These are phyloP conservation scores for Galerina marginata DNA, from an alignment of 768 basidiomycete genomes.

Conservation along the genomic window DNA sequence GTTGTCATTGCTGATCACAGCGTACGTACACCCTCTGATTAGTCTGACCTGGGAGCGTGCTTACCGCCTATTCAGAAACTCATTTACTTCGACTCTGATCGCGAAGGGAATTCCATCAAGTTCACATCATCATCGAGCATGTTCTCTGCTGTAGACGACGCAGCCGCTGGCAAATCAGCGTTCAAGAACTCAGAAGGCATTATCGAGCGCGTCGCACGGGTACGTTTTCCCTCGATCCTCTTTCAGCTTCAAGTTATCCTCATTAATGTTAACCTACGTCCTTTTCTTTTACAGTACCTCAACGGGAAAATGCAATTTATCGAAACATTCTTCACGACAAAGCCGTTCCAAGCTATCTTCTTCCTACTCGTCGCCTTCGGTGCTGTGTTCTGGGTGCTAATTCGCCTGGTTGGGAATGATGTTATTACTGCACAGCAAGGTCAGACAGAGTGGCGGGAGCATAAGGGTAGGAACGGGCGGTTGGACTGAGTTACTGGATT, in stretches of 20 bases:
- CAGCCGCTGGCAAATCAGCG: slow-evolving; percentile 51
- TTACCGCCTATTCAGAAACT: slow-evolving; percentile 49
- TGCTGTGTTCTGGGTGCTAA: slow-evolving; percentile 33
- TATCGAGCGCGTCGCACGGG: slow-evolving; percentile 69
- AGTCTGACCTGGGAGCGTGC: slow-evolving; percentile 1
- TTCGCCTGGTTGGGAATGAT: slow-evolving; percentile 28
- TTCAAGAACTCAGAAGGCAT: slow-evolving; percentile 73
- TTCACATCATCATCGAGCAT: slow-evolving; percentile 58
- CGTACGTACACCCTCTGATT: slow-evolving; percentile 45
- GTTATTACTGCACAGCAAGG: slow-evolving; percentile 13
- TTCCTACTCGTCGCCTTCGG: slow-evolving; percentile 33
- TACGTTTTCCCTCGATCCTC: slow-evolving; percentile 31
- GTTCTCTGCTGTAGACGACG: slow-evolving; percentile 73
- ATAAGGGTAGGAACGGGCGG: slow-evolving; percentile 33
- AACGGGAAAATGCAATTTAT: slow-evolving; percentile 44
- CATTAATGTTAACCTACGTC: not conserved
- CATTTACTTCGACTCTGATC: slow-evolving; percentile 78
- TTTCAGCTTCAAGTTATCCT: slow-evolving; percentile 8
- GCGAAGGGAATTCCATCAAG: slow-evolving; percentile 55
- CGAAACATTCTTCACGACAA: slow-evolving; percentile 40
- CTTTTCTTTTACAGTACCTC: slow-evolving; percentile 37
- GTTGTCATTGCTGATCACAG: slow-evolving; percentile 85
- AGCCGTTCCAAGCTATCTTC: slow-evolving; percentile 40
- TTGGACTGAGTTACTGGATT: slow-evolving; percentile 28
- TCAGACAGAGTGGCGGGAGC: slow-evolving; percentile 24